Evolutionary conservation across 257 asterid species (phyloP), one percentile per base, ranked within the genome.

Genomic region (Ajuga chamaepitys): DNA sequence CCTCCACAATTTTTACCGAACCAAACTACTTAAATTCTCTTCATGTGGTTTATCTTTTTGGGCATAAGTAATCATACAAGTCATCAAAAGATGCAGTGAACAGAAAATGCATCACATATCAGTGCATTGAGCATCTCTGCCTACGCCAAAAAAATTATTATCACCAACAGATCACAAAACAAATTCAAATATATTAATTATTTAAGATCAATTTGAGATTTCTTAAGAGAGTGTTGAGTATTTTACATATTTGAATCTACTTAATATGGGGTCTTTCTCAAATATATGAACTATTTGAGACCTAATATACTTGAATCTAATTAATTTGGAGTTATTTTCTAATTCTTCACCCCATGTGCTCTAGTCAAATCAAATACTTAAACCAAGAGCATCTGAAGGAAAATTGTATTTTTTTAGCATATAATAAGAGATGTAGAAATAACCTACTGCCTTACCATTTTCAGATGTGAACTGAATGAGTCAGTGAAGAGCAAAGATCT

Each of bases 1-100:
- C 52, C 38, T 62, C 24, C 26, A 50, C 26, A 30, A 22, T 24
- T 60, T 53, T 64, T 59, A 66, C 56, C n/a, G 12, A 64, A 58
- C n/a, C 2, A 57, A 58, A 64, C 35, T 25, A 35, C 22, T 69
- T 70, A 25, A 13, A 67, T 38, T 17, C 41, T 50, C 24, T 30
- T 52, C 52, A 44, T n/a, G 50, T 28, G 21, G 59, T 34, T 4
- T n/a, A 64, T 32, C 35, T 51, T 67, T 30, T 28, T 11, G 17
- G 47, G 67, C 38, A 8, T 44, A 55, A 24, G 38, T 56, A 45
- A 25, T 32, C 35, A 50, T 40, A 41, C 5, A 52, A 57, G 61
- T 41, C 34, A 30, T 37, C 8, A n/a, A 7, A 3, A 62, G 14
- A 54, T 44, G 35, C 37, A 68, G 12, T 55, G 28, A 7, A 12